Base-by-base conservation (phyloP, 2,329 filamentous ascomycete species). In the Xylaria sp. region DNA sequence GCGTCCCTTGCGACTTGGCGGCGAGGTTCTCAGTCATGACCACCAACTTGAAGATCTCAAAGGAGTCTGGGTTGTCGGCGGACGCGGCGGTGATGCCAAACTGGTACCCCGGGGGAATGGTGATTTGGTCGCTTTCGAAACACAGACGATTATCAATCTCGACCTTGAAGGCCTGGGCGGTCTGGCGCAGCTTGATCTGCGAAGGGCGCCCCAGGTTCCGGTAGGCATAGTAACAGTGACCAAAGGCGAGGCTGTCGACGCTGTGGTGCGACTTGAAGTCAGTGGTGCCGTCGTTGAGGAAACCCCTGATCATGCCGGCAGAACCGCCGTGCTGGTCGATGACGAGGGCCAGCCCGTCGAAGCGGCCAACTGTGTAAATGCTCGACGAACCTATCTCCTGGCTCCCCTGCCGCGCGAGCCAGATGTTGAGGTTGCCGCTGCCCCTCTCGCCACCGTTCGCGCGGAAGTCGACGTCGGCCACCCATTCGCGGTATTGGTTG, bases 1-100 rank as follows among this genome's bases (percentile, higher is more conserved):
- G 72, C 51, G 75, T 69, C 27, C 71, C 74, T 25, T 81, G 68
- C 73, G 75, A 67, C 47, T 77, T 75, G 9, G 77, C 73, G 56
- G 79, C 75, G 63, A 74, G 77, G 33, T 78, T 77, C 29, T 88
- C 86, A 11, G 86, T 89, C 75, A 90, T 88, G 58, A 96, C 87
- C 39, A 92, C 85, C 76, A 98, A 87, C 78, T 95, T 96, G 84
- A 94, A 96, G 71, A 97, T 80, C 80, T 99, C 96, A 75, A 97
- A 97, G 5, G 93, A 97, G 81, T 99, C 96, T 0, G 96, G 94
- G 74, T 89, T 94, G 72, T 98, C 95, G 33, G 93, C 92, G 2
- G 93, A 95, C 17, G 93, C 92, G 47, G 95, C 96, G 13, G 92
- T 93, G 72, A 99, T 82, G 73, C 96, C 96, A 72, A 97, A 92